These are phyloP conservation scores for Rhizopogon vinicolor DNA, from an alignment of 768 basidiomycete species.

Conservation along the genomic window DNA sequence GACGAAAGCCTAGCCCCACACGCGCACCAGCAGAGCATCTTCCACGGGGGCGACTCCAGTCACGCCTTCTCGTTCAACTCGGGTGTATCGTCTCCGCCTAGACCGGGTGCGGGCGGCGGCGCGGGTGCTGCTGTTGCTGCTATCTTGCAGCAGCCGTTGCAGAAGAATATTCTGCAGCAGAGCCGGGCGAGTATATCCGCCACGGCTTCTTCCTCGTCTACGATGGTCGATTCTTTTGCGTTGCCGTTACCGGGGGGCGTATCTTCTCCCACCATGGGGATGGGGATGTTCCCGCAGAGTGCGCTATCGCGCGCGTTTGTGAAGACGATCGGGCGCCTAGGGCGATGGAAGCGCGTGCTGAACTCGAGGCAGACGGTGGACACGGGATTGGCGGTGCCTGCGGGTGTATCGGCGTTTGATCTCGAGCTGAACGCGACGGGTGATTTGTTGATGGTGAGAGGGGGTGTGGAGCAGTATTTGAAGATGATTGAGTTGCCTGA, in stretches of 20 bases:
- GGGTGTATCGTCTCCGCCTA: slow-evolving; percentile 26
- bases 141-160: slow-evolving; percentile 61
- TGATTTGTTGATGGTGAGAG: slow-evolving; percentile 56
- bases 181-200: slow-evolving; percentile 31
- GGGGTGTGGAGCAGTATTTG: slow-evolving; percentile 64
- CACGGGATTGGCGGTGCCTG: slow-evolving; percentile 29
- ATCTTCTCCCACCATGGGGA: slow-evolving; percentile 25
- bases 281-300: slow-evolving; percentile 55
- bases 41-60: slow-evolving; percentile 36
- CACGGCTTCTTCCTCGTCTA: slow-evolving; percentile 5
- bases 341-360: slow-evolving; percentile 77
- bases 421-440: slow-evolving; percentile 56
- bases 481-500: slow-evolving; percentile 43
- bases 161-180: slow-evolving; percentile 45
- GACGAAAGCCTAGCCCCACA: slow-evolving; percentile 34
- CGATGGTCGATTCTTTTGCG: too few relatives aligned
- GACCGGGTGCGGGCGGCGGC: slow-evolving; percentile 30
- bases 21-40: slow-evolving; percentile 25
- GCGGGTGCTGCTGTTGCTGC: slow-evolving; percentile 54
- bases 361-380: slow-evolving; percentile 39
- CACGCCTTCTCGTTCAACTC: slow-evolving; percentile 38
- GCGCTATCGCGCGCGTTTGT: slow-evolving; percentile 72
- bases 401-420: slow-evolving; percentile 68
- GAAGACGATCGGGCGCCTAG: slow-evolving; percentile 78
- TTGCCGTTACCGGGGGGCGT: slow-evolving; percentile 5